Evolutionary conservation across 2,329 filamentous ascomycete species (phyloP), one percentile per base, ranked within the genome.

Genomic region (Blastomyces gilchristii): DNA sequence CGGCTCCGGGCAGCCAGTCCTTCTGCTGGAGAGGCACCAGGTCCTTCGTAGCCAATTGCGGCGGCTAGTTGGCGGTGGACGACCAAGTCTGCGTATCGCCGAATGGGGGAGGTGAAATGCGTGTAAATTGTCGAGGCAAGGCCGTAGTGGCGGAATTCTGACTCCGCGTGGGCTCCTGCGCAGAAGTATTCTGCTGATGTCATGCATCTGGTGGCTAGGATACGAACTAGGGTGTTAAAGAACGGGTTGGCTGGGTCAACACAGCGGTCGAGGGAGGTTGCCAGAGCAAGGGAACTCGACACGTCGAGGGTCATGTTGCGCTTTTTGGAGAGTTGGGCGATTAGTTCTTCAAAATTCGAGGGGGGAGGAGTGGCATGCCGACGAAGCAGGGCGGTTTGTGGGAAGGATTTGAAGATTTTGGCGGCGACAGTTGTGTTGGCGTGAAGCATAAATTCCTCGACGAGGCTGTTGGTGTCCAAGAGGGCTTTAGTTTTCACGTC

Each of bases 371-470:
- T 87, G 22, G 84, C 91, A 81, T 99, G 94, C 64, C 94, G 89
- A 66, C 93, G 90, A 18, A 99, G 85, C 69, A 99, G 87, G 58
- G 94, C 94, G 0, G 92, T 97, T 76, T 99, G 93, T 0, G 94
- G 93, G 77, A 97, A 97, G 2, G 91, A 87, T 58, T 89, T 84
- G 78, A 96, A 91, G 72, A 96, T 95, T 75, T 91, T 93, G 68
- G 86, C 84, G 7, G 93, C 94, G 39, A 99, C 95, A 69, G 88
- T 93, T 71, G 91, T 91, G 78, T 99, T 99, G 81, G 94, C 95
- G 74, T 97, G 89, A 72, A 99, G 82, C 94, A 99, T 99, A 82
- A 99, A 97, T 74, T 99, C 94, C 74, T 99, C 94, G 37, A 99
- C 95, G 5, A 99, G 84, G 28, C 93, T 97, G 79, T 97, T 99